Conservation (phyloP, 495 filamentous ascomycete genomes). For the Penicillium pulvis region DNA sequence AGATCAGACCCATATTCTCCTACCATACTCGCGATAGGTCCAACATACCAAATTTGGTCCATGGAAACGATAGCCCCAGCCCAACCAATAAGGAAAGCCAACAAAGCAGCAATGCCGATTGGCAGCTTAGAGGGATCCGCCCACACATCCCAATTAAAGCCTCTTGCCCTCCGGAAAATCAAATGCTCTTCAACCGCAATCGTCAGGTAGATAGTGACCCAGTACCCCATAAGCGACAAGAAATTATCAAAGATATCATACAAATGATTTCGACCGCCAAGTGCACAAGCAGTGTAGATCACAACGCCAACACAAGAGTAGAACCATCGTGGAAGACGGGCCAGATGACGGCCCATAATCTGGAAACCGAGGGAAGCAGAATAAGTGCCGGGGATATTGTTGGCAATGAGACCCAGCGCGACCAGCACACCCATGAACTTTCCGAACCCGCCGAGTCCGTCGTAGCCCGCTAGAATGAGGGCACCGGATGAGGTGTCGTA, state of each 20-base stretch:
- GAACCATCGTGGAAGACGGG: slow-evolving; percentile 50
- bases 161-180: slow-evolving; percentile 47
- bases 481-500: slow-evolving; percentile 59
- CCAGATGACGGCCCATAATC: slow-evolving; percentile 49
- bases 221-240: slow-evolving; percentile 62
- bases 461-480: slow-evolving; percentile 60
- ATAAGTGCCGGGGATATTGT: slow-evolving; percentile 66
- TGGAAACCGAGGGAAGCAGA: slow-evolving; percentile 61
- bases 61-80: slow-evolving; percentile 63
- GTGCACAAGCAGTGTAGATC: slow-evolving; percentile 57
- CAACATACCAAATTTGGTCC: slow-evolving; percentile 61
- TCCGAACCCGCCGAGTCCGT: slow-evolving; percentile 60
- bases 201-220: slow-evolving; percentile 54
- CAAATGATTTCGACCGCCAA: slow-evolving; percentile 53
- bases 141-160: slow-evolving; percentile 62
- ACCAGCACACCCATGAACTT: slow-evolving; percentile 65
- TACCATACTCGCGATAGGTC: slow-evolving; percentile 53
- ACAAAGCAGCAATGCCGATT: slow-evolving; percentile 58
- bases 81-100: slow-evolving; percentile 64
- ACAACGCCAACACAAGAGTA: slow-evolving; percentile 52
- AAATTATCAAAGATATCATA: slow-evolving; percentile 61
- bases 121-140: slow-evolving; percentile 53
- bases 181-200: slow-evolving; percentile 56
- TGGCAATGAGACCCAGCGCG: slow-evolving; percentile 64
- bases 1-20: slow-evolving; percentile 24